These are phyloP conservation scores for Fistulifera solaris DNA, from an alignment of 108 stramenopile genomes.

Conservation along the genomic window DNA sequence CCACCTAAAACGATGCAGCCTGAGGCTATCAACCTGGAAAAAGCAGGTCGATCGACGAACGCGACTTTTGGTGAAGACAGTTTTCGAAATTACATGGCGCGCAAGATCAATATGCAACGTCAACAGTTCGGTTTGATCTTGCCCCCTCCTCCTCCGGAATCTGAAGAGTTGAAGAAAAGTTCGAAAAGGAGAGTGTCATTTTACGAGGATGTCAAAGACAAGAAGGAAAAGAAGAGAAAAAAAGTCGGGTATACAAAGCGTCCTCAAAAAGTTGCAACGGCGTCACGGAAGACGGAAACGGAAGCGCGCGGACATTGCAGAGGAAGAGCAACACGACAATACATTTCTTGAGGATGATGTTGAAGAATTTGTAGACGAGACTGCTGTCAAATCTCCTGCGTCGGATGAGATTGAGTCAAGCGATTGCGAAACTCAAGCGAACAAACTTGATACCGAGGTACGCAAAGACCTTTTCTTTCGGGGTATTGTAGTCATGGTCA, in stretches of 20 bases:
- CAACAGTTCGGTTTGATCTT: conserved; percentile 59
- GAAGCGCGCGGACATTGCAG: too few species aligned
- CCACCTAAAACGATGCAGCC: conserved; percentile 43
- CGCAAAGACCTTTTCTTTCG: conserved; percentile 66
- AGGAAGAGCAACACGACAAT: too few species aligned
- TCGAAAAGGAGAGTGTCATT: conserved; percentile 3
- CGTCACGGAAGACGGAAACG: conserved; percentile 1
- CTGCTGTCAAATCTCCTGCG: too few species aligned
- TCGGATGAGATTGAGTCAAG: background rate
- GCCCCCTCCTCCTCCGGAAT: conserved; percentile 48
- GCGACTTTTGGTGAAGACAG: conserved; percentile 44
- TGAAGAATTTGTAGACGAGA: too few species aligned
- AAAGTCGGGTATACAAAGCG: background rate
- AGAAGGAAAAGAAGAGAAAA: background rate
- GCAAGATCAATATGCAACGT: conserved; percentile 71
- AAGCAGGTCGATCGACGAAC: conserved; percentile 17
- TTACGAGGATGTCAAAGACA: conserved; percentile 4
- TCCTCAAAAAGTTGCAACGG: background rate
- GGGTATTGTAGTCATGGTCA: conserved; percentile 63
- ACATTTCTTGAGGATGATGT: too few species aligned
- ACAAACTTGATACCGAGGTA: too few species aligned
- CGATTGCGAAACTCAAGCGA: background rate
- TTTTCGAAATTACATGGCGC: conserved; percentile 76
- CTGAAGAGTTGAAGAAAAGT: too few species aligned
- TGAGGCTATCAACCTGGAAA: conserved; percentile 22